Percentiles rank a stretch among this genome's conserved stretches.
phyloP scores from a whole-genome alignment of 1,139 yeast species.

The Magnusiomyces magnusii region DNA sequence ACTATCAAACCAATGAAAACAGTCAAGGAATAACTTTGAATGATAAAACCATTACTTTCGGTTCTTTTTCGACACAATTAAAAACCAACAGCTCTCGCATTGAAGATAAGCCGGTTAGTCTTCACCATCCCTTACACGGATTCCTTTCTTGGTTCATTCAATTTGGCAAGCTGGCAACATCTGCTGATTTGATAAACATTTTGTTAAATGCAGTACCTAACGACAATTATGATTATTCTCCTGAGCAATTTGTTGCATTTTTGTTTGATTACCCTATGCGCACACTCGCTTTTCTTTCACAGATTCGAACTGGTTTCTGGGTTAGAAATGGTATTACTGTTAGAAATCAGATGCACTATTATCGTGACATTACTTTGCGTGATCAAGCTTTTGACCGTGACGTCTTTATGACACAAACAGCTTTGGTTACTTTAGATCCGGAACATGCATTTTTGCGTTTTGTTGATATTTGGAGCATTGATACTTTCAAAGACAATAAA shows the following conservation, averaged over 20 bases:
- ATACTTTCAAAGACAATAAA: constrained; percentile 39
- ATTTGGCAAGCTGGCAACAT: constrained; percentile 34
- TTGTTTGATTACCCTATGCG: constrained; percentile 71
- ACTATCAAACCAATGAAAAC: constrained; percentile 13
- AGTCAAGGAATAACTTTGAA: constrained; percentile 13
- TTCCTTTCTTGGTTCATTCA: constrained; percentile 67
- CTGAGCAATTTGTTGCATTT: constrained; percentile 24
- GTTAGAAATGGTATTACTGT: constrained; percentile 80
- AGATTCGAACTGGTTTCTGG: constrained; percentile 79
- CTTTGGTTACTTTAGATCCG: constrained; percentile 52
- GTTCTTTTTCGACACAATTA: neutral
- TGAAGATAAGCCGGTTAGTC: constrained; percentile 48
- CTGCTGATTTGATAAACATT: constrained; percentile 27
- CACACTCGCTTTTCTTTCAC: constrained; percentile 65
- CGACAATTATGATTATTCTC: constrained; percentile 6
- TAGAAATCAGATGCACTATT: constrained; percentile 69
- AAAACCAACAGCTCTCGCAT: constrained; percentile 26
- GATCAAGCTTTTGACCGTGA: constrained; percentile 80
- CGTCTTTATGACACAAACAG: constrained; percentile 60
- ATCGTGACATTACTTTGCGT: constrained; percentile 71
- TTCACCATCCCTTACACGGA: constrained; percentile 75
- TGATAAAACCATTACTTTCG: neutral
- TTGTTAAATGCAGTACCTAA: constrained; percentile 19
- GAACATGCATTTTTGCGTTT: constrained; percentile 51
- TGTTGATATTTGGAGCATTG: constrained; percentile 62